These are phyloP conservation scores for Vaccinium vitisidaea DNA, from an alignment of 148 eudicot genomes.

Conservation along the genomic window DNA sequence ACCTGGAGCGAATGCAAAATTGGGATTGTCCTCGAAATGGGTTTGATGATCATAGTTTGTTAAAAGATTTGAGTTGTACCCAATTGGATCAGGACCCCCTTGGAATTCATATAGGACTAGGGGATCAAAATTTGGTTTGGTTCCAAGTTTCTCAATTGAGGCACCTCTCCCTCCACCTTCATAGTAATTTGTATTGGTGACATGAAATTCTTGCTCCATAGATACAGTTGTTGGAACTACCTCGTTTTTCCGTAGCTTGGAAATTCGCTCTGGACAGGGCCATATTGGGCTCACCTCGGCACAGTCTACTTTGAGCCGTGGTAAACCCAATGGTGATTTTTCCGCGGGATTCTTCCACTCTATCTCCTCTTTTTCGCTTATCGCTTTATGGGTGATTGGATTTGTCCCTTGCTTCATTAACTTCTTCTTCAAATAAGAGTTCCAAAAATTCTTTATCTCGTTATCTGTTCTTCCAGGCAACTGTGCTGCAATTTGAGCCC, in stretches of 20 bases:
- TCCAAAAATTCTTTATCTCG: conserved; percentile 87
- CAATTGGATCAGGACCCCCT: conserved; percentile 20
- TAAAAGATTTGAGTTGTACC: conserved; percentile 20
- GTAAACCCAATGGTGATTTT: conserved; percentile 12
- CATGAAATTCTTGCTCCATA: conserved; percentile 26
- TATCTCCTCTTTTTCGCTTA: conserved; percentile 30
- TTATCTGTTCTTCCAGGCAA: conserved; percentile 95
- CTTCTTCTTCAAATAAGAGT: conserved; percentile 75
- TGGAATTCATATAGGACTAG: conserved; percentile 32
- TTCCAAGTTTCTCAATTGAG: conserved; percentile 25
- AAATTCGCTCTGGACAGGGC: not conserved
- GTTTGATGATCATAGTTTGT: conserved; percentile 27
- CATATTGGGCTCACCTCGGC: not conserved
- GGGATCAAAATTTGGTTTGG: conserved; percentile 33
- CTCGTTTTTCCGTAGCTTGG: not conserved
- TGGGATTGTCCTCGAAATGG: conserved; percentile 13
- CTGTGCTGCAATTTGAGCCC: conserved; percentile 94
- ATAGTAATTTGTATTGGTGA: conserved; percentile 13
- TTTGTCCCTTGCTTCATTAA: conserved; percentile 75
- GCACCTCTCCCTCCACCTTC: not conserved
- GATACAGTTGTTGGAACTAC: conserved; percentile 5
- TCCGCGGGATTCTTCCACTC: conserved; percentile 17
- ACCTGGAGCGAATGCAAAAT: conserved; percentile 34
- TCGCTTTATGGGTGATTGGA: conserved; percentile 72
- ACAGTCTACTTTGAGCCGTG: not conserved